phyloP scores from a whole-genome alignment of 805 yeast genomes.

The Kluyveromyces siamensis region DNA sequence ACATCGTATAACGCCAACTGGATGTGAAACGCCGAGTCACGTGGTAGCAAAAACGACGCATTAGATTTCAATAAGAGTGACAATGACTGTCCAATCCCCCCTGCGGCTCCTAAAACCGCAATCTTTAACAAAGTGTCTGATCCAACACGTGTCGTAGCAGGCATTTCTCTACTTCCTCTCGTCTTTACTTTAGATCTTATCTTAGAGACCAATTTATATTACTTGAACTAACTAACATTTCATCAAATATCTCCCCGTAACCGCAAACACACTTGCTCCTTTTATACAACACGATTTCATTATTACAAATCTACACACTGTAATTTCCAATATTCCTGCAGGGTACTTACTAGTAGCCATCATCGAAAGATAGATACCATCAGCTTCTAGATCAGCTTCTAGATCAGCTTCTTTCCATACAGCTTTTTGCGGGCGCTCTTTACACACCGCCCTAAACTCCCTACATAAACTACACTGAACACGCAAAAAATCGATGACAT shows the following conservation, averaged over 20 bases:
- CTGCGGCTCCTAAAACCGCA: slow-evolving; percentile 84
- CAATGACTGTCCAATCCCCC: slow-evolving; percentile 91
- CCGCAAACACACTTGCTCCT: no score
- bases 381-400: background rate
- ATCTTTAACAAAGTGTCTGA: slow-evolving; percentile 40
- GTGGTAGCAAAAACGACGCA: slow-evolving; percentile 8
- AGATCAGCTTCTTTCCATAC: background rate
- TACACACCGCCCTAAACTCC: background rate
- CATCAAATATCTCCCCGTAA: no score
- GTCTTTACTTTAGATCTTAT: no score
- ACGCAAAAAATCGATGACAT: background rate
- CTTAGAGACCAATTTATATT: no score
- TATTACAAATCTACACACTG: no score
- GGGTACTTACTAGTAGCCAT: background rate
- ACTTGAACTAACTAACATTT: no score
- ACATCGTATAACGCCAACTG: slow-evolving; percentile 72
- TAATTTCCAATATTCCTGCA: background rate
- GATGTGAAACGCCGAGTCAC: slow-evolving; percentile 39
- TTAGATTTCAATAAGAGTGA: slow-evolving; percentile 66
- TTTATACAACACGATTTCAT: no score
- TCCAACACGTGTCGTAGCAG: background rate
- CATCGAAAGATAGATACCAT: background rate
- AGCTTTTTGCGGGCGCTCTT: background rate
- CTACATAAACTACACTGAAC: background rate
- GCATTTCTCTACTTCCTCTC: background rate